Percentiles rank a stretch among this genome's conserved stretches.
These are phyloP conservation scores for Fusarium newnesense DNA, from an alignment of 2,329 filamentous ascomycete species.

Conservation along the genomic window DNA sequence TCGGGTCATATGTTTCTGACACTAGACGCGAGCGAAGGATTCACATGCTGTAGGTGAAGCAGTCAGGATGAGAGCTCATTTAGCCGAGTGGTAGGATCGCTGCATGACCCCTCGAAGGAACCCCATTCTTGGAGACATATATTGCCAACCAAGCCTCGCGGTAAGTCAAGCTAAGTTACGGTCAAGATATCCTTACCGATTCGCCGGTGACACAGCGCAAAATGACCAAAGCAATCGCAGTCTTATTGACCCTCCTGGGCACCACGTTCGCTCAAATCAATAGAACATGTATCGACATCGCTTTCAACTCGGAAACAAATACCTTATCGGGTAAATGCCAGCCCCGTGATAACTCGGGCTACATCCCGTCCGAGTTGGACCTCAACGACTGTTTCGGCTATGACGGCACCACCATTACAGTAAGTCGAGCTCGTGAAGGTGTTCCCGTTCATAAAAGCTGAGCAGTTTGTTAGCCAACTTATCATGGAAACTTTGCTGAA, in stretches of 20 bases:
- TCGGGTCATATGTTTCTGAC: neutral
- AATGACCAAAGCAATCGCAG: neutral
- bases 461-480: neutral
- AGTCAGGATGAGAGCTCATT: neutral
- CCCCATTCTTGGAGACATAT: neutral
- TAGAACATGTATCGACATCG: constrained; percentile 1
- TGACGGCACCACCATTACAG: neutral
- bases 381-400: constrained; percentile 18
- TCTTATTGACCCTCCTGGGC: neutral
- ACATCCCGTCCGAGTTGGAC: neutral
- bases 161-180: fast-evolving
- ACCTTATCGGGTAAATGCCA: neutral
- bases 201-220: neutral
- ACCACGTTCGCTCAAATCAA: neutral
- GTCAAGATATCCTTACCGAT: too few relatives aligned
- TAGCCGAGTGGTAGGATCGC: neutral
- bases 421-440: neutral
- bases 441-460: fast-evolving
- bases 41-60: neutral
- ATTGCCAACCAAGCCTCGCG: too few relatives aligned
- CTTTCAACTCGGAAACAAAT: neutral
- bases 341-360: constrained; percentile 5
- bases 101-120: neutral
- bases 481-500: neutral
- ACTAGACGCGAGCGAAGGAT: neutral